These are phyloP conservation scores for Pontederia paniculata DNA, from an alignment of 176 grass and related monocot genomes.

Conservation along the genomic window DNA sequence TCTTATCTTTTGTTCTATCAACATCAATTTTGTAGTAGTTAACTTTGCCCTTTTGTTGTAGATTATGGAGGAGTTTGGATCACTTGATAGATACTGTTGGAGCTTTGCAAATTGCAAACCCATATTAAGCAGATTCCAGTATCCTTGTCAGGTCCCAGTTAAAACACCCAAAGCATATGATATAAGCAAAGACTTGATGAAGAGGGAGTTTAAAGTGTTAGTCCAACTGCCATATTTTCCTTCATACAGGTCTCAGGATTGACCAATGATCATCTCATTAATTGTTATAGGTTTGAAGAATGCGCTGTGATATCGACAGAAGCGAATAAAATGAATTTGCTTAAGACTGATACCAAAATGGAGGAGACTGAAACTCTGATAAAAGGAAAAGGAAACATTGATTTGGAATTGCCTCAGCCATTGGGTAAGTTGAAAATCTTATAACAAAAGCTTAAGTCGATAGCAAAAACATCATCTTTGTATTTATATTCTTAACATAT, in stretches of 20 bases:
- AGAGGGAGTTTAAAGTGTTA: conserved; percentile 69
- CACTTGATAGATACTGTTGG: conserved; percentile 91
- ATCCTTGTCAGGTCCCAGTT: conserved; percentile 73
- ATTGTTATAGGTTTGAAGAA: conserved; percentile 71
- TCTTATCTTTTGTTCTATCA: not conserved
- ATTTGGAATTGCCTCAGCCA: conserved; percentile 27
- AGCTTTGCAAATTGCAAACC: conserved; percentile 76
- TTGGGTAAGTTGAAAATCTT: conserved; percentile 60
- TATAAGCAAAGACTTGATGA: conserved; percentile 93
- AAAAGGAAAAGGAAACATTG: conserved; percentile 20
- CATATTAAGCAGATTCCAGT: conserved; percentile 71
- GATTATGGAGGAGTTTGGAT: conserved; percentile 72
- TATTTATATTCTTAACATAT: too few relatives aligned
- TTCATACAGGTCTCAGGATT: conserved; percentile 92
- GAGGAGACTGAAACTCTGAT: conserved; percentile 35
- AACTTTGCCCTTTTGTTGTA: conserved; percentile 7
- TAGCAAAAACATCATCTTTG: too few relatives aligned
- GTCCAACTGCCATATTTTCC: conserved; percentile 74
- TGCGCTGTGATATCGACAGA: conserved; percentile 23
- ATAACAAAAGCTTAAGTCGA: too few relatives aligned
- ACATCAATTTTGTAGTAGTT: not conserved
- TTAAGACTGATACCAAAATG: conserved; percentile 1
- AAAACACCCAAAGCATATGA: conserved; percentile 76
- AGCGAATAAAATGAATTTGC: conserved; percentile 19
- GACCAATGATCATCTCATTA: conserved; percentile 82